Evolutionary conservation across 2,329 filamentous ascomycete genomes (phyloP), one percentile per base, ranked within the genome.

Genomic region (Byssoonygena ceratinophila): DNA sequence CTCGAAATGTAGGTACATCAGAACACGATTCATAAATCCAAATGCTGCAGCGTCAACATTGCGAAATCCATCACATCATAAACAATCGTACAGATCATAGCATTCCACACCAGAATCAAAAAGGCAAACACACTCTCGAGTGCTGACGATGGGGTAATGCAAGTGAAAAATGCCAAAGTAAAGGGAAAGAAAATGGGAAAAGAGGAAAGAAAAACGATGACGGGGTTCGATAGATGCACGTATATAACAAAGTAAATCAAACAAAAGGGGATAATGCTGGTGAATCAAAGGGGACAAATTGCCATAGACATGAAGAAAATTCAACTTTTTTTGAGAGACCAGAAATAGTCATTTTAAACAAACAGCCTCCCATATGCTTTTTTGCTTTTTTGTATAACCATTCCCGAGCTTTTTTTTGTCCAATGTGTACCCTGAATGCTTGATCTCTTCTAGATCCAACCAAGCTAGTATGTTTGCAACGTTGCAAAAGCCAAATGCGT

Each of bases 61-160:
- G 31, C 22, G 18, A 29, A 51, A 49, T 47, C 45, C 52, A 56
- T 58, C 52, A 45, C 46, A 55, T 58, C 56, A 52, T 58, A 34
- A 52, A 54, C 50, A 54, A 58, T 57, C 57, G 57, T 58, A 58
- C 57, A 58, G 53, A 49, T 58, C 49, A 54, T 52, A 52, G 34
- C 43, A 52, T 52, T 39, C 22, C 46, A 40, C 46, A 50, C 43
- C 7, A 50, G 37, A 27, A 46, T 45, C 43, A 6, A 45, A 27
- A 9, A 25, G 29, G 29, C n/a, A 27, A 8, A 47, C 31, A 25
- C 1, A n/a, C 2, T 11, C 18, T n/a, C 4, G 20, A 31, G 48
- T 18, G 49, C 48, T 36, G 16, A 31, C 37, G 29, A 45, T 6
- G 18, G 40, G 39, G 48, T 36, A 45, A 45, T 36, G 31, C 41